These are phyloP conservation scores for Bjerkandera adusta DNA, from an alignment of 1,284 basidiomycete species.

Conservation along the genomic window DNA sequence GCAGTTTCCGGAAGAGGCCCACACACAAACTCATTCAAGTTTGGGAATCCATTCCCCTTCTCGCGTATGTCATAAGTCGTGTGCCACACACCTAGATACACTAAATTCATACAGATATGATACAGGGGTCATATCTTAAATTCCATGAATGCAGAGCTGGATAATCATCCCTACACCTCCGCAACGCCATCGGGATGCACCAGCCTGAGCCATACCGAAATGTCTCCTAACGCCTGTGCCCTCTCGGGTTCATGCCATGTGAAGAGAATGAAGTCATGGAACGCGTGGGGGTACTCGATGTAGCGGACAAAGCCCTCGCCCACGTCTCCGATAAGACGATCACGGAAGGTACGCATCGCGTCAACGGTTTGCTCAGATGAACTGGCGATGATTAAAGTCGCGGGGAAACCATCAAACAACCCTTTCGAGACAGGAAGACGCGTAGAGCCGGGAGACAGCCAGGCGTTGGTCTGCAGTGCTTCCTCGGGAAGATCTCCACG, in stretches of 20 bases:
- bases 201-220: neutral
- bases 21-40: too few relatives aligned
- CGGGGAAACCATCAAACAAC: conserved; percentile 32
- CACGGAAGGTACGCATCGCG: conserved; percentile 24
- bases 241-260: conserved; percentile 5
- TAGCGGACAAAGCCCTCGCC: conserved; percentile 27
- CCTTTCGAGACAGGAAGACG: conserved; percentile 23
- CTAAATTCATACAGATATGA: too few relatives aligned
- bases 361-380: conserved; percentile 32
- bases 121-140: too few relatives aligned
- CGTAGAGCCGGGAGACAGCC: conserved; percentile 53
- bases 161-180: too few relatives aligned
- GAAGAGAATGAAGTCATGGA: conserved; percentile 27
- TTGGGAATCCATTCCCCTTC: too few relatives aligned
- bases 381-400: conserved; percentile 33
- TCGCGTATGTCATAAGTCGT: too few relatives aligned
- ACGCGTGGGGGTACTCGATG: conserved; percentile 28
- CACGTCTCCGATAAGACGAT: conserved; percentile 28
- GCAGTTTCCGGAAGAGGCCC: too few relatives aligned
- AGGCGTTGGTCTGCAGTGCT: conserved; percentile 39
- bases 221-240: conserved; percentile 1
- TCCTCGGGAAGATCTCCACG: conserved; percentile 24
- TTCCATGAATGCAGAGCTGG: too few relatives aligned
- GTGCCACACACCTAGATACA: neutral
- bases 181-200: too few relatives aligned